Percentiles rank a stretch among this genome's conserved stretches.
Conservation (phyloP, 164 flowering plant genomes). For the Sedum album region DNA sequence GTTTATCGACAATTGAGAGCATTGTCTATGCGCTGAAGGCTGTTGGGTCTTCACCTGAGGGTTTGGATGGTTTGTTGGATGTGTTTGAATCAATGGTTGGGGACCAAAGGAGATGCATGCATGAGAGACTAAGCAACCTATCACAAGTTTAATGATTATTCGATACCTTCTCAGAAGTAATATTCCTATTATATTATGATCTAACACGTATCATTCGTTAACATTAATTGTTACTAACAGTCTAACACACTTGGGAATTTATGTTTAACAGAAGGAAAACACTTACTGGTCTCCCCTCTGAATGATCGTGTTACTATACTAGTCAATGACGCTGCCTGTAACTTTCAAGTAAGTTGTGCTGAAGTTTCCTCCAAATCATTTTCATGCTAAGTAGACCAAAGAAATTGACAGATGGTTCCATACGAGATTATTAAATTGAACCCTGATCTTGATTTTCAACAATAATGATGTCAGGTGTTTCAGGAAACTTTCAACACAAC, state of each 20-base stretch:
- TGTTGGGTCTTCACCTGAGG: constrained; percentile 45
- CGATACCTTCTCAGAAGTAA: neutral
- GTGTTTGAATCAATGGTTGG: constrained; percentile 77
- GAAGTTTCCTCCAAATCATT: neutral
- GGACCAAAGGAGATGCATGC: constrained; percentile 71
- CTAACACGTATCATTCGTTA: neutral
- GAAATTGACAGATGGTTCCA: neutral
- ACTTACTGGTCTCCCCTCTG: too few species aligned
- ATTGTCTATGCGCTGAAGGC: constrained; percentile 63
- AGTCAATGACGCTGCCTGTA: neutral
- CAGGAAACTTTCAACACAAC: neutral
- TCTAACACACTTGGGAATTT: too few species aligned
- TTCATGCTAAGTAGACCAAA: neutral
- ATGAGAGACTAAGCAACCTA: constrained; percentile 40
- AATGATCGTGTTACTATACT: too few species aligned
- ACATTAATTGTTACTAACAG: too few species aligned
- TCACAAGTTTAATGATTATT: constrained; percentile 8
- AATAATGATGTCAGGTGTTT: neutral
- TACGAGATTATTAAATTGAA: neutral
- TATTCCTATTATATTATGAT: too few species aligned
- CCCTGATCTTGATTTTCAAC: neutral
- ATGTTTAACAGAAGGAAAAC: too few species aligned
- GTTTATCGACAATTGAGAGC: constrained; percentile 85
- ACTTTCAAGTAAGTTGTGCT: neutral
- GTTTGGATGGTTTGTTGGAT: constrained; percentile 54